A percentile compares a stretch with the other conserved stretches of the same genome.
These are phyloP conservation scores for Leccinum incarnatum DNA, from an alignment of 768 basidiomycete genomes.

Conservation along the genomic window DNA sequence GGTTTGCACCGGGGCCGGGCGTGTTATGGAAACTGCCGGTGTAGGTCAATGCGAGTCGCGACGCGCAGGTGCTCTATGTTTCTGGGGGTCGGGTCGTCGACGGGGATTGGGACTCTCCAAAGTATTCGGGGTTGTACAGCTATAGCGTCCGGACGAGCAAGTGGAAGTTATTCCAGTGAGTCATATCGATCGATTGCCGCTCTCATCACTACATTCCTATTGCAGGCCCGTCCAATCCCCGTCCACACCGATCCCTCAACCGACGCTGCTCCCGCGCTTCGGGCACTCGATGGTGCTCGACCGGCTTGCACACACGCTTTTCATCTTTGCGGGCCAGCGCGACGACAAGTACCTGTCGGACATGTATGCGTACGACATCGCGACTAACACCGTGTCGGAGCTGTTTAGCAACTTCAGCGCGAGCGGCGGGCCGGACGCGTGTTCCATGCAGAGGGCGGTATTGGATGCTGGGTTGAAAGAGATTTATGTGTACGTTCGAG, in stretches of 20 bases:
- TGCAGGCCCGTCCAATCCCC: slow-evolving; percentile 22
- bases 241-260: slow-evolving; percentile 28
- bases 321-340: slow-evolving; percentile 73
- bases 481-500: slow-evolving; percentile 58
- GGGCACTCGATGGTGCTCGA: slow-evolving; percentile 86
- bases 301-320: slow-evolving; percentile 51
- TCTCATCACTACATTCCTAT: background rate
- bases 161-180: slow-evolving; percentile 71
- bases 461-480: slow-evolving; percentile 61
- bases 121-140: slow-evolving; percentile 71
- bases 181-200: background rate
- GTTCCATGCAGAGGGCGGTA: slow-evolving; percentile 72
- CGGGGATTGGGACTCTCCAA: slow-evolving; percentile 54
- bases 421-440: slow-evolving; percentile 65
- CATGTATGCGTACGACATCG: slow-evolving; percentile 72
- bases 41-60: slow-evolving; percentile 15
- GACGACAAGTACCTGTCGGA: slow-evolving; percentile 67
- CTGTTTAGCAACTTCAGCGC: slow-evolving; percentile 60
- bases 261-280: slow-evolving; percentile 56
- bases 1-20: too few relatives aligned
- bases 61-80: slow-evolving; percentile 68
- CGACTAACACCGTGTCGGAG: slow-evolving; percentile 54
- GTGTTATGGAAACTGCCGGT: too few relatives aligned
- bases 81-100: slow-evolving; percentile 75
- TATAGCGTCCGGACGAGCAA: slow-evolving; percentile 63